Evolutionary conservation across 1,139 yeast species (phyloP).

Genomic region (Geotrichum carabidarum): DNA sequence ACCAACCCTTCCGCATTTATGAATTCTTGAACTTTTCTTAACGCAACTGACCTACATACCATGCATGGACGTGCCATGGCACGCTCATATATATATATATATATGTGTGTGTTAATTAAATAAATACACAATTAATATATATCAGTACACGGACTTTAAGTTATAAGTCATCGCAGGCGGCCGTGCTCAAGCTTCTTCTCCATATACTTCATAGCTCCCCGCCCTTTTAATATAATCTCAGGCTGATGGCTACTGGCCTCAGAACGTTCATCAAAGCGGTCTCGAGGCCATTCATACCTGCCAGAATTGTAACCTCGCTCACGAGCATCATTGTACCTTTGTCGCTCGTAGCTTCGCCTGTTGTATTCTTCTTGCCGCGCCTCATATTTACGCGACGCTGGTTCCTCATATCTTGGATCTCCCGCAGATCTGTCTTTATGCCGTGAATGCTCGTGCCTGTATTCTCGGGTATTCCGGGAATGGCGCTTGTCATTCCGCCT

Average conservation of each 20-base stretch:
- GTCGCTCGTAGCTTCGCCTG: not conserved
- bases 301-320: not conserved
- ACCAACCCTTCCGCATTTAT: not conserved
- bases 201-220: slow-evolving; percentile 32
- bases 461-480: not conserved
- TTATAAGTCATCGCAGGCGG: not conserved
- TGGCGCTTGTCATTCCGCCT: not conserved
- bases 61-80: too few relatives aligned
- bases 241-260: not conserved
- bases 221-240: slow-evolving; percentile 29
- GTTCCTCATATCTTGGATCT: not conserved
- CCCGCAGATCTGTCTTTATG: not conserved
- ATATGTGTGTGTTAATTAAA: not conserved
- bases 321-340: too few relatives aligned
- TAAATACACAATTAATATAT: not conserved
- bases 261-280: not conserved
- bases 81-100: too few relatives aligned
- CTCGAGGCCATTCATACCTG: not conserved
- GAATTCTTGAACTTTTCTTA: not conserved
- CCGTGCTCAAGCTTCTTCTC: slow-evolving; percentile 20
- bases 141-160: not conserved
- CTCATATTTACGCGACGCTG: not conserved
- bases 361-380: not conserved
- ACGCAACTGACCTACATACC: not conserved
- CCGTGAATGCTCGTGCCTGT: too few relatives aligned